Evolutionary conservation across 2,329 filamentous ascomycete species (phyloP).

Genomic region (Neocatenulostroma microsporum): DNA sequence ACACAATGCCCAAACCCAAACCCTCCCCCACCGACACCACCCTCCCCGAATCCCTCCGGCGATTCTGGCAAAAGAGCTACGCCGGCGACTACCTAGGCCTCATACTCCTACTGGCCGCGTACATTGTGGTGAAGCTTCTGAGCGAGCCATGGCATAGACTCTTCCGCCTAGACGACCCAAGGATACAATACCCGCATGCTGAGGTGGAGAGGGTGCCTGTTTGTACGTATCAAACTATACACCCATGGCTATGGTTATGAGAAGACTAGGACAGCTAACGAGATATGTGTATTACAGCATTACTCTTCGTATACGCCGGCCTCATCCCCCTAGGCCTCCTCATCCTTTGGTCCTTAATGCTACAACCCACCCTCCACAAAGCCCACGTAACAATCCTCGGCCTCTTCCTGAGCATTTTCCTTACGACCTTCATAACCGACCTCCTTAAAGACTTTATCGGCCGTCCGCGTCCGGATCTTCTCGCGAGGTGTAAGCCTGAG

Average conservation of each 20-base stretch:
- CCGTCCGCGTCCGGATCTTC: conserved; percentile 74
- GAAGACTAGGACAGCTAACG: neutral
- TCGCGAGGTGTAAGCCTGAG: conserved; percentile 74
- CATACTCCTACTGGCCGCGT: conserved; percentile 58
- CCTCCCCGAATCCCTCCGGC: conserved; percentile 15
- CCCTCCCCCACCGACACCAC: conserved; percentile 2
- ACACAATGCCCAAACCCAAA: conserved; percentile 1
- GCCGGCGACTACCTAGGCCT: conserved; percentile 83
- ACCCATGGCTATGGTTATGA: too few species aligned
- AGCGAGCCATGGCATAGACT: conserved; percentile 87
- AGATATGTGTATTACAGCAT: conserved; percentile 36
- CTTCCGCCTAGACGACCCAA: conserved; percentile 79
- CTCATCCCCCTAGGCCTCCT: conserved; percentile 62
- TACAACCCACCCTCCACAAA: conserved; percentile 63
- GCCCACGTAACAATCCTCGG: conserved; percentile 79
- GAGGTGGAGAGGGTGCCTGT: conserved; percentile 75
- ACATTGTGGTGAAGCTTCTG: conserved; percentile 55
- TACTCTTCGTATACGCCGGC: conserved; percentile 73
- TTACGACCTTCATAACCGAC: conserved; percentile 80
- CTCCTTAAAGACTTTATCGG: conserved; percentile 83
- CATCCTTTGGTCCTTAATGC: conserved; percentile 54
- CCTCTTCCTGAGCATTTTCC: conserved; percentile 62
- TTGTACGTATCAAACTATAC: conserved; percentile 53
- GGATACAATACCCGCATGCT: conserved; percentile 81
- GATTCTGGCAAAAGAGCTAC: conserved; percentile 56